These are phyloP conservation scores for Fusarium goolgardi DNA, from an alignment of 2,329 filamentous ascomycete species.

Conservation along the genomic window DNA sequence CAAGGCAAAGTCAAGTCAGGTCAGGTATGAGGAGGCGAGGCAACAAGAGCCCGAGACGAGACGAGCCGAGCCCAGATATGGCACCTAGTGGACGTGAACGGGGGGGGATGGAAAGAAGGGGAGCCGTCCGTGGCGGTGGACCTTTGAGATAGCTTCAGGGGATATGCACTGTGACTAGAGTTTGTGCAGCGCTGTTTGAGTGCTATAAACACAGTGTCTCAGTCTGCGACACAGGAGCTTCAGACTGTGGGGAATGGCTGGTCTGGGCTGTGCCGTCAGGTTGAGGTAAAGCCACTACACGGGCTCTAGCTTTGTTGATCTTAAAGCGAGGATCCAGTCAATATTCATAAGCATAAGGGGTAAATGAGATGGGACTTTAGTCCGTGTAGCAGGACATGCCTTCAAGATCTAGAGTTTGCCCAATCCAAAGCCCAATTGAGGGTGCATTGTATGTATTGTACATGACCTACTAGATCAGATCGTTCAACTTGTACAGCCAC, in stretches of 20 bases:
- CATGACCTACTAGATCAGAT: neutral
- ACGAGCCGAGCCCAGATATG: constrained; percentile 29
- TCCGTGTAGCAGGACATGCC: constrained; percentile 1
- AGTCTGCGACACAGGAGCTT: constrained; percentile 7
- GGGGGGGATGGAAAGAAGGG: constrained; percentile 44
- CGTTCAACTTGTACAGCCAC: constrained; percentile 33
- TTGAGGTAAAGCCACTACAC: constrained; percentile 29
- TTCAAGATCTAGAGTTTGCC: constrained; percentile 19
- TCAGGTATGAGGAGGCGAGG: constrained; percentile 38
- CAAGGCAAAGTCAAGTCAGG: constrained; percentile 6
- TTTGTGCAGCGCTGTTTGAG: neutral
- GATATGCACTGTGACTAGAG: constrained; percentile 39
- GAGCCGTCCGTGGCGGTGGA: constrained; percentile 35
- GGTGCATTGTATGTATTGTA: constrained; percentile 26
- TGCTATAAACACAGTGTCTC: constrained; percentile 37
- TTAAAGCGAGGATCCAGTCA: constrained; percentile 28
- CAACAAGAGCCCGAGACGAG: constrained; percentile 32
- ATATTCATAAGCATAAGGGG: constrained; percentile 29
- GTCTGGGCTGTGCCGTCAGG: constrained; percentile 33
- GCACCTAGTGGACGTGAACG: constrained; percentile 14
- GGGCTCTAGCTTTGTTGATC: constrained; percentile 40
- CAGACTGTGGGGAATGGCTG: constrained; percentile 37
- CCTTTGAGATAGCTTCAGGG: constrained; percentile 11
- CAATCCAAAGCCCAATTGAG: constrained; percentile 25
- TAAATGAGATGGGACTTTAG: constrained; percentile 43